A percentile compares a stretch with the other conserved stretches of the same genome.
phyloP scores from a whole-genome alignment of 1,139 yeast species.

The Nakaseomyces nivariensis region DNA sequence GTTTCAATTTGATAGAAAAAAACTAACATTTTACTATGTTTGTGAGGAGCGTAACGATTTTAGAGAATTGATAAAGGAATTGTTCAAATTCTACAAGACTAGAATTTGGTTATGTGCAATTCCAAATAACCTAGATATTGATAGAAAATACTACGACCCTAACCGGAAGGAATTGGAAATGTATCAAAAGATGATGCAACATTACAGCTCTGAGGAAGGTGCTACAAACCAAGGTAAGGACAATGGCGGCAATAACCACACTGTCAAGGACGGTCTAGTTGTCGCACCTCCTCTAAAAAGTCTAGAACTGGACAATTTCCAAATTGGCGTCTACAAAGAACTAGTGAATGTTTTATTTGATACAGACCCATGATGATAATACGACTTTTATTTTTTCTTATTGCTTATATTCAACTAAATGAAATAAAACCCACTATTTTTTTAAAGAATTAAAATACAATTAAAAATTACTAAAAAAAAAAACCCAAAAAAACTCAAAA shows the following conservation, averaged over 20 bases:
- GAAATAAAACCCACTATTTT: neutral
- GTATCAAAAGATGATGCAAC: conserved; percentile 26
- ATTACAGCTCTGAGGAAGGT: conserved; percentile 19
- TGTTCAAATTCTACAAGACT: conserved; percentile 88
- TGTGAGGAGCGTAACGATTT: conserved; percentile 76
- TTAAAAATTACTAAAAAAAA: neutral
- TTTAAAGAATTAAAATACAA: no score
- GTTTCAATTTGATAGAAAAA: conserved; percentile 90
- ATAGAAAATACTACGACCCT: conserved; percentile 23
- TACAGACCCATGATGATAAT: neutral
- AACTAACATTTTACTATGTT: conserved; percentile 77
- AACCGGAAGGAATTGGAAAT: conserved; percentile 21
- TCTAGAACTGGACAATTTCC: conserved; percentile 26
- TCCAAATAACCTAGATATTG: conserved; percentile 29
- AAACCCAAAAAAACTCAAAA: neutral
- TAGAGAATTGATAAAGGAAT: conserved; percentile 81
- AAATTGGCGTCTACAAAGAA: conserved; percentile 32
- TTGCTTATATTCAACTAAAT: neutral
- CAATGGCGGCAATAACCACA: conserved; percentile 1
- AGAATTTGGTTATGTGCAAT: conserved; percentile 97
- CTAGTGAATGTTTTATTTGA: conserved; percentile 22
- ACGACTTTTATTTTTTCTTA: neutral
- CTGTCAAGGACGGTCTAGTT: conserved; percentile 12
- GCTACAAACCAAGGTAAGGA: conserved; percentile 13
- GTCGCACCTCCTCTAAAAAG: conserved; percentile 22